Base-by-base conservation (phyloP, 1,139 yeast genomes). In the Debaryomyces sp. region DNA sequence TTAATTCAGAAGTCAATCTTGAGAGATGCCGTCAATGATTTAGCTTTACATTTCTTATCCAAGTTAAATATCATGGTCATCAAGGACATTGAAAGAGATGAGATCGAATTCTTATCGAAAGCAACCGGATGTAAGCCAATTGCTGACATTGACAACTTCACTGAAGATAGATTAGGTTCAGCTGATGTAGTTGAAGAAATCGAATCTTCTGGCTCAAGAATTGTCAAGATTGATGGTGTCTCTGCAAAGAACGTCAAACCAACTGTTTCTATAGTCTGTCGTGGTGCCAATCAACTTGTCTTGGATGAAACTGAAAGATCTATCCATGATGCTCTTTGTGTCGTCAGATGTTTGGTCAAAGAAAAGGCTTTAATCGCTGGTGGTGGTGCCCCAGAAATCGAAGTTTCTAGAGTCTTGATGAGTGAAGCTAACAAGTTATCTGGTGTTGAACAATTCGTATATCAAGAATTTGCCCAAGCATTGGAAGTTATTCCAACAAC, bases 371-470 rank as follows among this genome's bases (percentile, higher is more conserved):
- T 94, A 63, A 90, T 94, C 71, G 97, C 98, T 12, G 99, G 99
- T 60, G 99, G 99, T 56, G 99, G 99, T 58, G 98, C 99, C 5
- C 97, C 99, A 43, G 99, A 94, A 73, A 84, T 94, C 58, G 99
- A 94, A 73, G 87, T 92, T 13, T 86, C 98, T 5, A 84, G 96
- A 61, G 82, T 84, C 23, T 73, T 94, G 59, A 77, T 82, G 68
- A 85, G 84, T 61, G 97, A 92, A 69, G 80, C 97, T 18, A 81
- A 87, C 53, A 74, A 83, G 42, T 76, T 89, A 55, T 81, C 90
- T 18, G 99, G 99, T 43, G 91, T 92, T 6, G 97, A 94, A 68
- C 95, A 96, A 48, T 86, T 91, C 60, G 95, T 96, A 60, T 94
- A 92, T 85, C 88, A 87, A 64, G 99, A 92, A 70, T 94, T 90